Conservation (phyloP, 192 early-diverging fungal genomes). For the Backusella macrospora region DNA sequence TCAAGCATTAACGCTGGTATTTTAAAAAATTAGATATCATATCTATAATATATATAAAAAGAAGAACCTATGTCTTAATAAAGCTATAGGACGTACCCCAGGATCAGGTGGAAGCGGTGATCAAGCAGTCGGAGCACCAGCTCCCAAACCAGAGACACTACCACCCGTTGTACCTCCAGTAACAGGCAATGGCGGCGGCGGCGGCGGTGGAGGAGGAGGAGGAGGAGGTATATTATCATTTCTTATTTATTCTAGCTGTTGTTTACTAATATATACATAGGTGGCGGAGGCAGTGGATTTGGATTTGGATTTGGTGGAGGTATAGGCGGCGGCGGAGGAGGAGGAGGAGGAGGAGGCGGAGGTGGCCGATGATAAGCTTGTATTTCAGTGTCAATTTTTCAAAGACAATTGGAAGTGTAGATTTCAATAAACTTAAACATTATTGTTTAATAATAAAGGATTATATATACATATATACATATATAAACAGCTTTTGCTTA, state of each 20-base stretch:
- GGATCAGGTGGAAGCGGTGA: background rate
- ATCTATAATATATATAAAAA: background rate
- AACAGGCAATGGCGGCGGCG: background rate
- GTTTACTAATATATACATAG: background rate
- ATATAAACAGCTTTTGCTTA: no score
- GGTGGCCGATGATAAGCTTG: background rate
- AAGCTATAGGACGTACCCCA: background rate
- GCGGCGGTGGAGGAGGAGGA: background rate
- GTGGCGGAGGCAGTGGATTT: background rate
- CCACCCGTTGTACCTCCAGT: background rate
- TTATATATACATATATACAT: no score
- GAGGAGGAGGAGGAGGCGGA: background rate
- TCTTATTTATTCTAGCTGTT: background rate
- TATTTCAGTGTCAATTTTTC: background rate
- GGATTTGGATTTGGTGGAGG: background rate
- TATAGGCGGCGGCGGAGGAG: background rate
- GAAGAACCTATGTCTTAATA: background rate
- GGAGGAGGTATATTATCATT: background rate
- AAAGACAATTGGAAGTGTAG: background rate
- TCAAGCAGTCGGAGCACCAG: no score
- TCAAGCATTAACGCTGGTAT: background rate
- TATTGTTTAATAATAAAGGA: background rate
- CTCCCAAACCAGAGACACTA: background rate
- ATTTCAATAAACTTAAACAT: background rate
- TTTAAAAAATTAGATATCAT: background rate